These are phyloP conservation scores for Suillus placidus DNA, from an alignment of 768 basidiomycete genomes.

Conservation along the genomic window DNA sequence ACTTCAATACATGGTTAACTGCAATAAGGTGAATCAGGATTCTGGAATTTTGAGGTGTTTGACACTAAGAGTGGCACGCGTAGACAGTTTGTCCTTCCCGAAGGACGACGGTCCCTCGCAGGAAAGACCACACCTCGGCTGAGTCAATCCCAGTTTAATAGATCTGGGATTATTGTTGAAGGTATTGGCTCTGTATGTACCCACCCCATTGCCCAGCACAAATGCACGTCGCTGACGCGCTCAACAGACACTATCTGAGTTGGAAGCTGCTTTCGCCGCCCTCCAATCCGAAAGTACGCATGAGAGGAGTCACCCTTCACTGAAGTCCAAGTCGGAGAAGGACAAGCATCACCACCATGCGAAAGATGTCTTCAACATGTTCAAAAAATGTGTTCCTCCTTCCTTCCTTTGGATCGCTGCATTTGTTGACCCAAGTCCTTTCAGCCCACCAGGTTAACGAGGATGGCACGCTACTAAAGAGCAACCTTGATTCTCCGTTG, in stretches of 20 bases:
- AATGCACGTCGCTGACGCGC: slow-evolving; percentile 8
- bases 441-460: slow-evolving; percentile 26
- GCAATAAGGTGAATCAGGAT: slow-evolving; percentile 61
- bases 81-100: slow-evolving; percentile 62
- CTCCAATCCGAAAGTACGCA: slow-evolving; percentile 43
- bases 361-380: slow-evolving; percentile 54
- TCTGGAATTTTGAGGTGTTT: slow-evolving; percentile 1
- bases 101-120: slow-evolving; percentile 40
- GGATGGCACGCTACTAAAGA: slow-evolving; percentile 27
- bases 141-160: slow-evolving; percentile 49
- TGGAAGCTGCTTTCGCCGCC: slow-evolving; percentile 55
- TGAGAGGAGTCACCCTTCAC: slow-evolving; percentile 37
- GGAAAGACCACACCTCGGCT: slow-evolving; percentile 42
- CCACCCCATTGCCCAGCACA: neutral
- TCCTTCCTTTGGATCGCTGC: slow-evolving; percentile 12
- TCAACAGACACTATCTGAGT: slow-evolving; percentile 55
- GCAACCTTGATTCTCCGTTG: slow-evolving; percentile 21
- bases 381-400: slow-evolving; percentile 59
- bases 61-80: slow-evolving; percentile 5
- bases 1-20: slow-evolving; percentile 75
- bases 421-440: slow-evolving; percentile 9
- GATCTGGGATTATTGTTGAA: slow-evolving; percentile 56
- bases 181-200: slow-evolving; percentile 65
- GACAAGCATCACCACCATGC: slow-evolving; percentile 42
- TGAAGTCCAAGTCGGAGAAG: slow-evolving; percentile 46